A percentile compares a stretch with the other conserved stretches of the same genome.
Conservation (phyloP, 306 rosid species). For the Vigna angularis region DNA sequence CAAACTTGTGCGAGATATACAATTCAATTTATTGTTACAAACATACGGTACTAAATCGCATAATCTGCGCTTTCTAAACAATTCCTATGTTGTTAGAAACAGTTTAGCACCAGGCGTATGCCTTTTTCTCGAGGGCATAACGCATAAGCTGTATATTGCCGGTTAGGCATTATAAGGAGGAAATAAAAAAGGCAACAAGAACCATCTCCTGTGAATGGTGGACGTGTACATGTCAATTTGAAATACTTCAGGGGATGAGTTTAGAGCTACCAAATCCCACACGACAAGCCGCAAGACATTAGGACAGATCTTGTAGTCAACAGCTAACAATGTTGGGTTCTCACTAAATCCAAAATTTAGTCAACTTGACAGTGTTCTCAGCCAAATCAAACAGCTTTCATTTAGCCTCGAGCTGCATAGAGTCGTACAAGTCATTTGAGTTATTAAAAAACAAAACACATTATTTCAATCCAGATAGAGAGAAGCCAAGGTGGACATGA, state of each 20-base stretch:
- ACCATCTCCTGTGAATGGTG: slow-evolving; percentile 25
- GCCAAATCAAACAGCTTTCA: slow-evolving; percentile 44
- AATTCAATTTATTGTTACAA: slow-evolving; percentile 24
- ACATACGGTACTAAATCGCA: neutral
- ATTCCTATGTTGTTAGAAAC: slow-evolving; percentile 30
- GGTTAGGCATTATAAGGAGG: neutral
- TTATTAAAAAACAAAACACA: slow-evolving; percentile 27
- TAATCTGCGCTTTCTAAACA: neutral
- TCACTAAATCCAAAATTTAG: slow-evolving; percentile 32
- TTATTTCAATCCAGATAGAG: slow-evolving; percentile 12
- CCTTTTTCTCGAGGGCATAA: slow-evolving; percentile 32
- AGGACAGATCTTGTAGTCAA: slow-evolving; percentile 16
- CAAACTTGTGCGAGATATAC: neutral
- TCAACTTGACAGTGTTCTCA: slow-evolving; percentile 34
- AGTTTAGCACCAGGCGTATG: slow-evolving; percentile 30
- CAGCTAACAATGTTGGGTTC: slow-evolving; percentile 6
- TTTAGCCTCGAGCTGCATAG: slow-evolving; percentile 51
- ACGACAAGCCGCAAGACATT: slow-evolving; percentile 27
- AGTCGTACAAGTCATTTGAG: slow-evolving; percentile 44
- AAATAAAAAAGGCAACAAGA: slow-evolving; percentile 27
- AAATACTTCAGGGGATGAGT: slow-evolving; percentile 27
- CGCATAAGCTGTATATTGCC: slow-evolving; percentile 31
- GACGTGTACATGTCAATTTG: slow-evolving; percentile 9
- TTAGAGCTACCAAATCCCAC: slow-evolving; percentile 43
- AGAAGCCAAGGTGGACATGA: slow-evolving; percentile 10